phyloP scores from a whole-genome alignment of 148 eudicot genomes.

The Euryodendron excelsum region DNA sequence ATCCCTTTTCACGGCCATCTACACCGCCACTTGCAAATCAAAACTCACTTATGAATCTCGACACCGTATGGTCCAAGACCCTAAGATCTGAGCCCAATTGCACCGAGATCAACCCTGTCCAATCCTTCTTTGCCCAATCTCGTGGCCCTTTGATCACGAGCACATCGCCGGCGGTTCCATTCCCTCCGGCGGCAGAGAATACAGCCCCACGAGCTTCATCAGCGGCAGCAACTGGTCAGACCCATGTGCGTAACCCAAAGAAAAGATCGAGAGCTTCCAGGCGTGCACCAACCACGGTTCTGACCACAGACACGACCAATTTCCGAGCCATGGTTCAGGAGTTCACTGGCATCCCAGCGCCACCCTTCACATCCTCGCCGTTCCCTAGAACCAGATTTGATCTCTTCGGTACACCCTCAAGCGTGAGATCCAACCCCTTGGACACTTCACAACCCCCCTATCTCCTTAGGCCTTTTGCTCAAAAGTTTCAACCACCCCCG shows the following conservation, averaged over 20 bases:
- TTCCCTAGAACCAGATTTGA: slow-evolving; percentile 50
- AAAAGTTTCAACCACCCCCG: slow-evolving; percentile 34
- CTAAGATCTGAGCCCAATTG: slow-evolving; percentile 33
- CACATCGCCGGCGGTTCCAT: neutral
- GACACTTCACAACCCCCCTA: slow-evolving; percentile 25
- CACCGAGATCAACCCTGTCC: slow-evolving; percentile 3
- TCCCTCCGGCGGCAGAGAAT: slow-evolving; percentile 6
- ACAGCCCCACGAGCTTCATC: too few relatives aligned
- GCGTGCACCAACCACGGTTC: slow-evolving; percentile 82
- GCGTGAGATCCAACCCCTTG: slow-evolving; percentile 26
- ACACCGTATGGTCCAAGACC: slow-evolving; percentile 39
- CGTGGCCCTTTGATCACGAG: too few relatives aligned
- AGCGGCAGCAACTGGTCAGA: too few relatives aligned
- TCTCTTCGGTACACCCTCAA: slow-evolving; percentile 38
- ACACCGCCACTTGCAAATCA: too few relatives aligned
- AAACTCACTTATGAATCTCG: too few relatives aligned
- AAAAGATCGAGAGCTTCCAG: slow-evolving; percentile 82
- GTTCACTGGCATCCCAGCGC: slow-evolving; percentile 80
- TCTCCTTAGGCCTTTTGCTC: slow-evolving; percentile 56
- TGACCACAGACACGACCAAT: slow-evolving; percentile 78
- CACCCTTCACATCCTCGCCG: slow-evolving; percentile 50
- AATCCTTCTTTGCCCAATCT: too few relatives aligned
- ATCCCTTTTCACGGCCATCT: slow-evolving; percentile 4
- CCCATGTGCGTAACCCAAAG: slow-evolving; percentile 59
- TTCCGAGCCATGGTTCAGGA: slow-evolving; percentile 97